Conservation (phyloP, 2,329 filamentous ascomycete genomes). For the Fusarium anguioides region DNA sequence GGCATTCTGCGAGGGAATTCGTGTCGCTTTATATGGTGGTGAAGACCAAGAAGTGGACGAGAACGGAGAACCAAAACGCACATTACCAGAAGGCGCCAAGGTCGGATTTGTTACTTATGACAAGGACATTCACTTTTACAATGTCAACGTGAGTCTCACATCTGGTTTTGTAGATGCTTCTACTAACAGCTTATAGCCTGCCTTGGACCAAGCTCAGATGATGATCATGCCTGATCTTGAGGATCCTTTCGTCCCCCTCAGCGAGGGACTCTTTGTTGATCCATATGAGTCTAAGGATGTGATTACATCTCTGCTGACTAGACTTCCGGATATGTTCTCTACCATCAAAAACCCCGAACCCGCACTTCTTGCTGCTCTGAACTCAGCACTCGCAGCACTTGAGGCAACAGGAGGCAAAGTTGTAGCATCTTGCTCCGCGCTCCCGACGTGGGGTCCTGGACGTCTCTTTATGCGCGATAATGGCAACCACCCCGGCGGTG, state of each 20-base stretch:
- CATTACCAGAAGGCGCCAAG: conserved; percentile 81
- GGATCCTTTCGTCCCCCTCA: conserved; percentile 93
- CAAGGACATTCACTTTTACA: conserved; percentile 98
- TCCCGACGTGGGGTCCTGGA: conserved; percentile 93
- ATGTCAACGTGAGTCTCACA: conserved; percentile 75
- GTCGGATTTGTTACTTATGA: conserved; percentile 97
- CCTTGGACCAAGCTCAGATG: conserved; percentile 91
- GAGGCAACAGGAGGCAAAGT: conserved; percentile 92
- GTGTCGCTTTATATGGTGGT: conserved; percentile 83
- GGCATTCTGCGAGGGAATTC: conserved; percentile 89
- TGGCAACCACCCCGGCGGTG: conserved; percentile 84
- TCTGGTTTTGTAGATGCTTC: neutral
- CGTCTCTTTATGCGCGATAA: conserved; percentile 88
- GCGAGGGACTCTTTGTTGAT: conserved; percentile 93
- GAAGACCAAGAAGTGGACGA: conserved; percentile 63
- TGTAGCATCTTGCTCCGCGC: conserved; percentile 84
- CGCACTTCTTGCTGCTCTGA: conserved; percentile 84
- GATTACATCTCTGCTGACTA: conserved; percentile 86
- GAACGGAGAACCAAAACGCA: conserved; percentile 63
- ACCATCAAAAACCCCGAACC: conserved; percentile 91
- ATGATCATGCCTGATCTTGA: conserved; percentile 98
- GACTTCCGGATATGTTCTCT: conserved; percentile 87
- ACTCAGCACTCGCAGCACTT: conserved; percentile 84
- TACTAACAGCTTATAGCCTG: conserved; percentile 62
- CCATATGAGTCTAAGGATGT: conserved; percentile 88